Base-by-base conservation (phyloP, 2,329 filamentous ascomycete genomes). In the Didymellaceae sp. region DNA sequence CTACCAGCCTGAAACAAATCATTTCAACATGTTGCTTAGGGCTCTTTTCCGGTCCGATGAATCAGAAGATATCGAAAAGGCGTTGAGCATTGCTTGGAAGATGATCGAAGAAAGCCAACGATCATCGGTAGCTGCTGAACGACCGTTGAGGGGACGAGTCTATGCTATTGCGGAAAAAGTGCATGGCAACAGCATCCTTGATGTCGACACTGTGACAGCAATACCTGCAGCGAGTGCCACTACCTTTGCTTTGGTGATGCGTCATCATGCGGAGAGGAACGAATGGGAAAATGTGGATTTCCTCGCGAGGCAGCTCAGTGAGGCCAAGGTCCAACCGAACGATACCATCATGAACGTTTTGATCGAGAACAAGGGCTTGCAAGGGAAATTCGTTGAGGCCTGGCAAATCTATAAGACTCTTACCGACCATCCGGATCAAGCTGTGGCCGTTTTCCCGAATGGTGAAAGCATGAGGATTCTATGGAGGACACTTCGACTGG, bases 11-110 rank as follows among this genome's bases (percentile, higher is more conserved):
- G 85, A 89, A 31, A 78, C 89, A 2, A 86, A 88, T 42, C 89
- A 95, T 58, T 79, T 94, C 47, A 96, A 96, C 65, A 89, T 90
- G 6, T 79, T 96, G 16, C 84, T 96, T 45, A 89, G 86, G 7
- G 89, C 88, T 1, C 91, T 89, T 82, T 78, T 94, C 42, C 83
- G 90, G 10, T 62, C 65, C 1, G 56, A 60, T 31, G 50, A 65
- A 7, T 25, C 44, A 6, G 47, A 51, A 7, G 50, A 59, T 13
- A 24, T 63, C 8, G 31, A 67, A 10, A 68, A 68, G 53, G 71
- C 71, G 2, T 71, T 73, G 46, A 66, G 68, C 21, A 62, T 74
- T 13, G 70, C 63, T 6, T 71, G 71, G 65, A 62, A 58, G 31
- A 74, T 74, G 71, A 60, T 73, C 10, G 65, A 67, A 14, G 51